Percentiles rank a stretch among this genome's conserved stretches.
phyloP scores from a whole-genome alignment of 1,284 basidiomycete species.

The Rhizoctonia solani region DNA sequence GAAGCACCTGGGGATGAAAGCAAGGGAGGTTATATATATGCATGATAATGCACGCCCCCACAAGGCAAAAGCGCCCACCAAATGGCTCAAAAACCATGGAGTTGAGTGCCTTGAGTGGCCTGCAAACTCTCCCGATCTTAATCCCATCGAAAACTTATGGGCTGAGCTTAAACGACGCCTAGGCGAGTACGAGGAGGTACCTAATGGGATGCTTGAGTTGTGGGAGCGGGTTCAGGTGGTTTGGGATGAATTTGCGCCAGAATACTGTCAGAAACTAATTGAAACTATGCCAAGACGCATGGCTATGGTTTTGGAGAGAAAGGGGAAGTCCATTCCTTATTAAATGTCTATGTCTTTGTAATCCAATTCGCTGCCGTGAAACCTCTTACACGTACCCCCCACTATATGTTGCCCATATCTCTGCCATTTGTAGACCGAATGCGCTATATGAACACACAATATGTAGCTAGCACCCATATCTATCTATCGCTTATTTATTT shows the following conservation, averaged over 20 bases:
- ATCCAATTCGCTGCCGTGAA: neutral
- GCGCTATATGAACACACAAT: neutral
- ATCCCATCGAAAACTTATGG: conserved; percentile 22
- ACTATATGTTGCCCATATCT: neutral
- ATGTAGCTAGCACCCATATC: neutral
- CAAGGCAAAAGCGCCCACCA: no score
- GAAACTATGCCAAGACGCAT: conserved; percentile 19
- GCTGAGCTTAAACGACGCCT: neutral
- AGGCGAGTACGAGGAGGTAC: neutral
- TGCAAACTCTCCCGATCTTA: conserved; percentile 11
- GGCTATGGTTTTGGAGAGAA: no score
- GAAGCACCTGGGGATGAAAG: neutral
- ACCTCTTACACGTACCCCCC: neutral
- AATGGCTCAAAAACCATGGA: no score
- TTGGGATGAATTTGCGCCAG: conserved; percentile 1
- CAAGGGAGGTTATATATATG: no score
- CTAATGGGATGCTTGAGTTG: neutral
- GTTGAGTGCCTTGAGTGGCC: no score
- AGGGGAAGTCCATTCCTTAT: conserved; percentile 1
- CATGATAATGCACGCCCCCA: no score
- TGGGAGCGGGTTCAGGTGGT: no score
- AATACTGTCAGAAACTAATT: conserved; percentile 15
- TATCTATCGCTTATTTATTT: neutral
- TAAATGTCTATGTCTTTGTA: neutral
- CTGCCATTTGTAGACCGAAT: neutral